Conservation (phyloP, 345 rosid genomes). For the Eutrema japonicum region DNA sequence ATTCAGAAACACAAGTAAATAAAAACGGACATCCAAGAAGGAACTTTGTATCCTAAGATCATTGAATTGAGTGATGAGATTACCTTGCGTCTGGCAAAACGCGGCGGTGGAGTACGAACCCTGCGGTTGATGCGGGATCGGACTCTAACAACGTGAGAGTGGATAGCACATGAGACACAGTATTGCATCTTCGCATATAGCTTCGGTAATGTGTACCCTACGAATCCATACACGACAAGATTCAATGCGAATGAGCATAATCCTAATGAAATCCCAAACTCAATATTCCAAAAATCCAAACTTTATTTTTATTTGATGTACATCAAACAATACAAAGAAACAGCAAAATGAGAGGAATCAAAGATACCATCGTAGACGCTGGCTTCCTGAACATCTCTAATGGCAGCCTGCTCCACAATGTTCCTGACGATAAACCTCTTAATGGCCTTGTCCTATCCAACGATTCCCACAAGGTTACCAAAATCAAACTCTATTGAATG, state of each 20-base stretch:
- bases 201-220: constrained; percentile 82
- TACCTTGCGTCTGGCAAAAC: constrained; percentile 89
- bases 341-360: background rate
- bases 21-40: too few species aligned
- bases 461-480: background rate
- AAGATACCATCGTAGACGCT: constrained; percentile 74
- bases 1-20: too few species aligned
- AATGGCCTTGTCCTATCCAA: constrained; percentile 71
- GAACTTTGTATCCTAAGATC: background rate
- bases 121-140: constrained; percentile 82
- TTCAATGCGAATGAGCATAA: background rate
- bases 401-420: constrained; percentile 91
- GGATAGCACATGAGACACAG: constrained; percentile 96
- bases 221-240: background rate
- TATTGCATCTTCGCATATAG: constrained; percentile 87
- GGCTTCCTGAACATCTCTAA: constrained; percentile 89
- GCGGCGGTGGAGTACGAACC: constrained; percentile 87
- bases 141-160: constrained; percentile 96
- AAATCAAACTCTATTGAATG: constrained; percentile 22
- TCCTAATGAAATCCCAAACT: background rate
- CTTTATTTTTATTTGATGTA: background rate
- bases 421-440: constrained; percentile 92
- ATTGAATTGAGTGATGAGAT: background rate
- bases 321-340: background rate
- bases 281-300: background rate